Evolutionary conservation across 2,329 filamentous ascomycete species (phyloP).

Genomic region (Fusarium verrucosum): DNA sequence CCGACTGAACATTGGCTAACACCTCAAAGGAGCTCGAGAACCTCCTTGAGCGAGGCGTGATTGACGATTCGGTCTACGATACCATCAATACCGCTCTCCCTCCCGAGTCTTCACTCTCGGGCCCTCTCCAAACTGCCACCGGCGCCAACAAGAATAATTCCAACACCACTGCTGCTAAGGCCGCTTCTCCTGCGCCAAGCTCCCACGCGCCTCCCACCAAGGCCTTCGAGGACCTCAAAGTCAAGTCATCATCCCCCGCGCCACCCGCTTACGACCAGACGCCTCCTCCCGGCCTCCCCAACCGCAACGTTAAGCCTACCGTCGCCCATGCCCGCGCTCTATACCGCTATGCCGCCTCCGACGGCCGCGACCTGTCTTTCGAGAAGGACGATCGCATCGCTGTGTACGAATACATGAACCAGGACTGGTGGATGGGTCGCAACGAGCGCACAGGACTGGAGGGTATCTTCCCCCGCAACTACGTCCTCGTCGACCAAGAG

Average conservation of each 20-base stretch:
- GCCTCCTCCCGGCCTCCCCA: slow-evolving; percentile 54
- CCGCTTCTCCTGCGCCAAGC: slow-evolving; percentile 45
- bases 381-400: slow-evolving; percentile 82
- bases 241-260: slow-evolving; percentile 49
- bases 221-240: slow-evolving; percentile 55
- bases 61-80: slow-evolving; percentile 79
- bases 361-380: slow-evolving; percentile 83
- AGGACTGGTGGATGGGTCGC: slow-evolving; percentile 94
- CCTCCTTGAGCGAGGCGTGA: slow-evolving; percentile 82
- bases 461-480: slow-evolving; percentile 95
- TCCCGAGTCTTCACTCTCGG: slow-evolving; percentile 68
- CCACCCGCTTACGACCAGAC: slow-evolving; percentile 64
- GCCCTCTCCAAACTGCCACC: slow-evolving; percentile 56
- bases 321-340: slow-evolving; percentile 81
- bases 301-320: slow-evolving; percentile 61
- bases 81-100: slow-evolving; percentile 80
- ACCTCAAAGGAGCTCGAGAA: slow-evolving; percentile 82
- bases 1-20: slow-evolving; percentile 12
- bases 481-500: slow-evolving; percentile 79
- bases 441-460: slow-evolving; percentile 84
- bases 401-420: slow-evolving; percentile 93
- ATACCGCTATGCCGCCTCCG: slow-evolving; percentile 82
- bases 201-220: slow-evolving; percentile 48
- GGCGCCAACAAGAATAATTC: slow-evolving; percentile 43
- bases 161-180: slow-evolving; percentile 43